phyloP scores from a whole-genome alignment of 2,329 filamentous ascomycete species.

The Fusarium guadeloupense region DNA sequence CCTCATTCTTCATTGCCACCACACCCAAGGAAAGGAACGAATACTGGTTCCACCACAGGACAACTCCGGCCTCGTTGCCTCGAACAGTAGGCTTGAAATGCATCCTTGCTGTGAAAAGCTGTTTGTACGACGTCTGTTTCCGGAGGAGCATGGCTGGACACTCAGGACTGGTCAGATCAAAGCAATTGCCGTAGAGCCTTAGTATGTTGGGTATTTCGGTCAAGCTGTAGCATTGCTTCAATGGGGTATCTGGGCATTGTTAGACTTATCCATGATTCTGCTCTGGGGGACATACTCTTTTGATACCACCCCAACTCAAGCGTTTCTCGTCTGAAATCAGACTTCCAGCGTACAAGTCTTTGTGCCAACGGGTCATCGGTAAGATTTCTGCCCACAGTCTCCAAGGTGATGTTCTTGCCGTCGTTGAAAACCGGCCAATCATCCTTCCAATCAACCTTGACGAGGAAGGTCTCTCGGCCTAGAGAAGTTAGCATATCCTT shows the following conservation, averaged over 20 bases:
- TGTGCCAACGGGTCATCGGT: slow-evolving; percentile 1
- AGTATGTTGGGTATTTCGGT: slow-evolving; percentile 54
- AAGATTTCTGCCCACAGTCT: slow-evolving; percentile 25
- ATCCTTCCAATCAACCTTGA: slow-evolving; percentile 39
- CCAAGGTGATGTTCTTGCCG: slow-evolving; percentile 36
- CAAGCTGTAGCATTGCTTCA: slow-evolving; percentile 54
- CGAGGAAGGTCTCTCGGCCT: slow-evolving; percentile 41
- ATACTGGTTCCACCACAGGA: slow-evolving; percentile 63
- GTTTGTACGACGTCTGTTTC: slow-evolving; percentile 59
- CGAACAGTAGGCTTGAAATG: slow-evolving; percentile 55
- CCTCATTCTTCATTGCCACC: slow-evolving; percentile 2
- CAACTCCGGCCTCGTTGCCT: slow-evolving; percentile 61
- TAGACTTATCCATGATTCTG: not conserved
- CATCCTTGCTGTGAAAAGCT: slow-evolving; percentile 55
- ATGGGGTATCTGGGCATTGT: slow-evolving; percentile 30
- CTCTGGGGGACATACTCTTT: slow-evolving; percentile 19
- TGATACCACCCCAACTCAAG: slow-evolving; percentile 43
- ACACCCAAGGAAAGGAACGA: slow-evolving; percentile 47
- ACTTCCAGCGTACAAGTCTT: no score
- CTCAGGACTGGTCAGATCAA: slow-evolving; percentile 59
- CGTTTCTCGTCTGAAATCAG: slow-evolving; percentile 19
- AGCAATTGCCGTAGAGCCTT: slow-evolving; percentile 62
- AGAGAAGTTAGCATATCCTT: not conserved
- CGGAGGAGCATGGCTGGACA: slow-evolving; percentile 62
- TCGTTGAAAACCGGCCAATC: slow-evolving; percentile 41